phyloP scores from a whole-genome alignment of 2,329 filamentous ascomycete species.

The Pestalotiopsis sp. region DNA sequence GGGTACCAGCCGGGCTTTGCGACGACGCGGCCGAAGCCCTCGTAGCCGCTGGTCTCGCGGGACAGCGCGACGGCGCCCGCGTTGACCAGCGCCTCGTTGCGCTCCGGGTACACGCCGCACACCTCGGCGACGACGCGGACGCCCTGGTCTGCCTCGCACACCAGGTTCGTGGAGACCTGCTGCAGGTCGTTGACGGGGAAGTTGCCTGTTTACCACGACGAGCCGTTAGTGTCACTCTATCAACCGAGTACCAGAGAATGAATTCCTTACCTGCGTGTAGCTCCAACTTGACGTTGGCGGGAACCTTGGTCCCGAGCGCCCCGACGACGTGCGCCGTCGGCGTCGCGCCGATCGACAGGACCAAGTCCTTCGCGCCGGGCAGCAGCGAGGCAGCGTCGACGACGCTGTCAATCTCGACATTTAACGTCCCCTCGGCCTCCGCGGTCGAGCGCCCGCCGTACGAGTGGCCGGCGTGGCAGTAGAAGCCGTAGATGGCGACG shows the following conservation, averaged over 20 bases:
- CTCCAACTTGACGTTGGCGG: conserved; percentile 9
- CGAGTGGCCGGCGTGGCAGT: conserved; percentile 11
- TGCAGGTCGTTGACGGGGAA: conserved; percentile 11
- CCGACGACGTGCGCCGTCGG: conserved; percentile 9
- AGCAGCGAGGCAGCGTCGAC: background rate
- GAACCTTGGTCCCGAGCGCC: background rate
- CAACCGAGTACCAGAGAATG: background rate
- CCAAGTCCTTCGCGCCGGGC: background rate
- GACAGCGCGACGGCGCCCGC: conserved; percentile 10
- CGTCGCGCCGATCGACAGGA: conserved; percentile 7
- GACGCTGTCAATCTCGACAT: conserved; percentile 1
- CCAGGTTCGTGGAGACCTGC: conserved; percentile 5
- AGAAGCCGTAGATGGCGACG: conserved; percentile 3
- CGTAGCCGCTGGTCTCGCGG: background rate
- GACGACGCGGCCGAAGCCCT: conserved; percentile 1
- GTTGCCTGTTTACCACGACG: background rate
- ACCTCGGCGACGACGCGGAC: conserved; percentile 9
- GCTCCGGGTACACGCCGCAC: conserved; percentile 9
- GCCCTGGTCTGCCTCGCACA: background rate
- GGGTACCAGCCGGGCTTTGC: background rate
- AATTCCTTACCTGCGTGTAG: conserved; percentile 8
- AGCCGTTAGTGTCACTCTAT: background rate
- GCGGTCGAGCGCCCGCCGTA: background rate
- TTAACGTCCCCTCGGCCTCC: background rate
- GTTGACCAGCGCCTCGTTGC: conserved; percentile 10